These are phyloP conservation scores for Pyrenula aspistea DNA, from an alignment of 495 filamentous ascomycete genomes.

Conservation along the genomic window DNA sequence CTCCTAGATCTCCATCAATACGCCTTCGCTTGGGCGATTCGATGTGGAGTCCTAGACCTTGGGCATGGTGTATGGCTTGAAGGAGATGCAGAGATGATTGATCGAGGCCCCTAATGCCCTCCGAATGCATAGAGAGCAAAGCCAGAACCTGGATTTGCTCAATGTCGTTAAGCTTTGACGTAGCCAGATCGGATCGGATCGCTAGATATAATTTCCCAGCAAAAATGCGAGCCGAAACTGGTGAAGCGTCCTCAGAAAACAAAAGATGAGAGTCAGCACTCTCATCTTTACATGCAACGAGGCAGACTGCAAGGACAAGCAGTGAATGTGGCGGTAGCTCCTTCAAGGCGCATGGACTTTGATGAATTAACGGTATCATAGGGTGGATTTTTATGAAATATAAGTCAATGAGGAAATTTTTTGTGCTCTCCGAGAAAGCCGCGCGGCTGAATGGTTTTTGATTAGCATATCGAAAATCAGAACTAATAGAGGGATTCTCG, in stretches of 20 bases:
- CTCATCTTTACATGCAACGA: conserved; percentile 32
- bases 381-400: conserved; percentile 24
- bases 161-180: conserved; percentile 21
- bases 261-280: conserved; percentile 20
- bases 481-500: conserved; percentile 18
- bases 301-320: conserved; percentile 30
- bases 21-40: conserved; percentile 23
- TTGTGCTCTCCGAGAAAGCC: conserved; percentile 6
- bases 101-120: conserved; percentile 32
- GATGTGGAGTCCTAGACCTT: conserved; percentile 54
- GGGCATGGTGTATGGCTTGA: conserved; percentile 44
- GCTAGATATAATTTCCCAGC: conserved; percentile 23
- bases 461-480: conserved; percentile 18
- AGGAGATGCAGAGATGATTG: conserved; percentile 31
- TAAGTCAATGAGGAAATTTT: conserved; percentile 14
- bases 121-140: conserved; percentile 32
- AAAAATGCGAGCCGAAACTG: conserved; percentile 26
- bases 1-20: conserved; percentile 20
- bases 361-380: conserved; percentile 26
- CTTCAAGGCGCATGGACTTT: conserved; percentile 13
- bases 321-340: conserved; percentile 18
- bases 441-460: conserved; percentile 13
- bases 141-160: conserved; percentile 29
- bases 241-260: conserved; percentile 13
- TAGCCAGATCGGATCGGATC: conserved; percentile 27